A percentile compares a stretch with the other conserved stretches of the same genome.
phyloP scores from a whole-genome alignment of 768 basidiomycete species.

The Leccinum aurantiacum region DNA sequence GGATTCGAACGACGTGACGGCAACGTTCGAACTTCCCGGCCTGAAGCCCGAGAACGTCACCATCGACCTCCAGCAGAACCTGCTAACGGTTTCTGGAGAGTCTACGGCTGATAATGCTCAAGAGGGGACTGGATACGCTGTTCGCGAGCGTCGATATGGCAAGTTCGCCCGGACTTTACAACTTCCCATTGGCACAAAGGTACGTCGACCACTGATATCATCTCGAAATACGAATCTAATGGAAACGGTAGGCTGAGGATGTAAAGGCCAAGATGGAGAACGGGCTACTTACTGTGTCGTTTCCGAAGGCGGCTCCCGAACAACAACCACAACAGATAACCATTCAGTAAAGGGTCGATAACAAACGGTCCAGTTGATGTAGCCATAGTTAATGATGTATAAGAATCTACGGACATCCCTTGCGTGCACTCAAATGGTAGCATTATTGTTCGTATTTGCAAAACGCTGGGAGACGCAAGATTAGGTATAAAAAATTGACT shows the following conservation, averaged over 20 bases:
- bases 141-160: constrained; percentile 45
- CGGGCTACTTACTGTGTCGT: constrained; percentile 45
- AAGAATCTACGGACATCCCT: too few species aligned
- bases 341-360: not conserved
- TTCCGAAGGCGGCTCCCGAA: constrained; percentile 43
- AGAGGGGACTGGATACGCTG: constrained; percentile 41
- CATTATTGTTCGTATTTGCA: too few species aligned
- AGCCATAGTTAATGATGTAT: too few species aligned
- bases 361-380: too few species aligned
- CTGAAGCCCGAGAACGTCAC: constrained; percentile 48
- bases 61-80: constrained; percentile 46
- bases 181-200: constrained; percentile 47
- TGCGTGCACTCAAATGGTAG: too few species aligned
- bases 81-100: constrained; percentile 48
- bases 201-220: constrained; percentile 13
- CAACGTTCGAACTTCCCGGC: constrained; percentile 36
- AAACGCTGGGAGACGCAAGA: too few species aligned
- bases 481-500: too few species aligned
- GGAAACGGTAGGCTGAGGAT: constrained; percentile 34
- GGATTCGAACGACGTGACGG: constrained; percentile 44
- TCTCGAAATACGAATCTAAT: not conserved
- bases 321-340: constrained; percentile 42
- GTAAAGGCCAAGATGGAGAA: constrained; percentile 47
- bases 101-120: constrained; percentile 32
- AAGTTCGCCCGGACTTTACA: constrained; percentile 43